Evolutionary conservation across 2,329 filamentous ascomycete species (phyloP), one percentile per base, ranked within the genome.

Genomic region (Beauveria medogensis): DNA sequence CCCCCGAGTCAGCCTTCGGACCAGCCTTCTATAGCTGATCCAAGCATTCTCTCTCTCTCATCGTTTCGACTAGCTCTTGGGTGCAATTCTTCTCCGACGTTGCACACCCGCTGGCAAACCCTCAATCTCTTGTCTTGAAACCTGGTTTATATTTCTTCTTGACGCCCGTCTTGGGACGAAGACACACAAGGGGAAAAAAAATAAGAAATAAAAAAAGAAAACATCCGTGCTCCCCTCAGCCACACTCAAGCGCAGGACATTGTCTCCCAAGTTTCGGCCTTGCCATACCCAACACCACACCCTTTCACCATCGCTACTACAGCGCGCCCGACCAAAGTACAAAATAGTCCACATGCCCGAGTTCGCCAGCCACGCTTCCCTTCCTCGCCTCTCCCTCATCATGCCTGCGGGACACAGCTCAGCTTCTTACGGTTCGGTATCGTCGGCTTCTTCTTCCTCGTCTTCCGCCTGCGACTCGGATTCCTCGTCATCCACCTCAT

Each of bases 381-480:
- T 58, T 9, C 62, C 63, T 62, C 59, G 63, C 59, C 53, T 66
- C 62, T 44, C 62, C 58, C 28, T 60, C 62, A 53, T 64, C 61
- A 54, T 65, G 64, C 61, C 63, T 24, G 44, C 62, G n/a, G 52
- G 41, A 52, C 20, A 54, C 62, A 74, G 72, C 70, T 69, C 72
- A 8, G 46, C 46, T 9, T 75, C 75, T 18, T 77, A 75, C 55
- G 46, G 55, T 50, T 44, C 16, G 63, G 72, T 24, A n/a, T 2
- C 75, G 74, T 51, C 58, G 28, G 55, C 62, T 30, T 59, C 62
- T 40, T 30, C 57, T 30, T 59, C 64, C 8, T 73, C 75, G 0
- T 76, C 75, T 63, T 76, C 77, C 67, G 78, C 75, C 64, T 76
- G 76, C 67, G 78, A 77, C 44, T 76, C 77, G 62, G 64, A 73